Evolutionary conservation across 2,329 filamentous ascomycete genomes (phyloP), one percentile per base, ranked within the genome.

Genomic region (Berkeleyomyces rouxiae): DNA sequence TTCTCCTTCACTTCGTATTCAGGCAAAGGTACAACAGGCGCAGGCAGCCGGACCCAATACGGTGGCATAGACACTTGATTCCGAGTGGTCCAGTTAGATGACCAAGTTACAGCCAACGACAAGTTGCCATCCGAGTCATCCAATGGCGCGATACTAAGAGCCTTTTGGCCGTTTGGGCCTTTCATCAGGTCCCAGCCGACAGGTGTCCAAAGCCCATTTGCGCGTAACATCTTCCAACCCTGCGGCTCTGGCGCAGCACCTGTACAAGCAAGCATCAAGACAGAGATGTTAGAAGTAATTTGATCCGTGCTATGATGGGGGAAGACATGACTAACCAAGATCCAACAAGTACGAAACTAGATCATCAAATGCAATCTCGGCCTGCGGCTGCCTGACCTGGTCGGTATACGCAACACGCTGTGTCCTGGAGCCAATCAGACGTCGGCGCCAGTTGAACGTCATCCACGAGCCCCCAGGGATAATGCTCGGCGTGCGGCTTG

Each of bases 401-500:
- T 80, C 78, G 7, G 77, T 79, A 66, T 85, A 86, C 69, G 85
- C 82, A 46, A 86, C 75, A 42, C 83, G 76, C 71, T 85, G 83
- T 11, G 80, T 79, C 68, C 81, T 83, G 62, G 79, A 73, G 1
- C 83, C 83, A 33, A 85, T 83, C 2, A 79, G 74, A 66, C 84
- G 78, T n/a, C 78, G 78, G 67, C 78, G 79, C 83, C 83, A 86
- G 70, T 86, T 80, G 69, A 86, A 84, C 0, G 78, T 79, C 0
- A 82, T 84, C 83, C 83, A 86, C 37, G 75, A 78, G 0, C 83
- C 83, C 2, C 83, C 83, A 0, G 79, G 79, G 51, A 84, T 79
- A 10, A 70, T 72, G 57, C 78, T 81, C 0, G 78, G 77, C 61
- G 78, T 74, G 1, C 74, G 70, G 46, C 77, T 77, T 2, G 83